phyloP scores from a whole-genome alignment of 306 rosid species.

The Fragaria ananassa region DNA sequence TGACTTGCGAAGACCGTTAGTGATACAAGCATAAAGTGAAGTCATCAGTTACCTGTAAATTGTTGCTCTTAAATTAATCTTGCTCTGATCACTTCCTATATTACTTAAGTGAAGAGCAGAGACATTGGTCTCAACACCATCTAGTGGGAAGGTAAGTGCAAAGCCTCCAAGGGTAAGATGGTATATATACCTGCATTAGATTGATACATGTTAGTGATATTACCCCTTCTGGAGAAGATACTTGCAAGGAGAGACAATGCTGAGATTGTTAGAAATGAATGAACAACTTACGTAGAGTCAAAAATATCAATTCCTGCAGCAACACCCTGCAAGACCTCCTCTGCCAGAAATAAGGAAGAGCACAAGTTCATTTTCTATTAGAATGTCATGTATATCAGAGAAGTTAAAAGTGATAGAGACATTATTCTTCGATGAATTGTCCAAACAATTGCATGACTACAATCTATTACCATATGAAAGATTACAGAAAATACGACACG shows the following conservation, averaged over 20 bases:
- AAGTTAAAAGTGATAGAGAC: conserved; percentile 14
- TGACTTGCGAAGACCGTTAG: not conserved
- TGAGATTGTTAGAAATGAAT: conserved; percentile 17
- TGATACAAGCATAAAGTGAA: not conserved
- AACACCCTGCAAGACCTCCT: conserved; percentile 93
- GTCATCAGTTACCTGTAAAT: conserved; percentile 47
- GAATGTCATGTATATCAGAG: conserved; percentile 12
- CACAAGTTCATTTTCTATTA: conserved; percentile 19
- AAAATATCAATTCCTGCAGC: conserved; percentile 84
- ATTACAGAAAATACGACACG: not conserved
- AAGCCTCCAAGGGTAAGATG: conserved; percentile 80
- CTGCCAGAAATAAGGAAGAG: conserved; percentile 44
- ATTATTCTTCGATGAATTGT: conserved; percentile 4
- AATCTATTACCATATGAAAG: not conserved
- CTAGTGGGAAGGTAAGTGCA: conserved; percentile 68
- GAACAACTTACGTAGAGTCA: conserved; percentile 77
- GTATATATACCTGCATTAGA: conserved; percentile 56
- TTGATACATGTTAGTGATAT: conserved; percentile 4
- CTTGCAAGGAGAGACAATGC: not conserved
- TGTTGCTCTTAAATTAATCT: conserved; percentile 85
- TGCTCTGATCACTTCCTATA: conserved; percentile 53
- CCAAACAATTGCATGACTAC: not conserved
- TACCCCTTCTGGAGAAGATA: conserved; percentile 16
- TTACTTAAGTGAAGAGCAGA: conserved; percentile 31
- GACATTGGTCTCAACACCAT: conserved; percentile 37